These are phyloP conservation scores for Diaporthe sp. DNA, from an alignment of 2,329 filamentous ascomycete genomes.

Conservation along the genomic window DNA sequence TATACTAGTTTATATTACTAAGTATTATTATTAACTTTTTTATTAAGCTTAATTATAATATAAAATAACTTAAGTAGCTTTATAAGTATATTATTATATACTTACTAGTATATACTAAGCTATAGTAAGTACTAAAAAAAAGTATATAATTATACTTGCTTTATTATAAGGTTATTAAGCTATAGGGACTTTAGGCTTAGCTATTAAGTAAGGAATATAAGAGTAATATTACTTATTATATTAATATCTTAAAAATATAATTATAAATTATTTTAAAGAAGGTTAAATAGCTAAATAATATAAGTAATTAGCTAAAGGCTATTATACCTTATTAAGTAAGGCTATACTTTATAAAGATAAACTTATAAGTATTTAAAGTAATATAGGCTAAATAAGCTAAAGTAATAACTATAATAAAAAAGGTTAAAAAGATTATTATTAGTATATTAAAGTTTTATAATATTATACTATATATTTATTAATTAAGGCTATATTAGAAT, in stretches of 20 bases:
- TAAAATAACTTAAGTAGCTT: neutral
- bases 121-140: rapidly evolving
- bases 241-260: neutral
- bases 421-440: neutral
- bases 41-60: neutral
- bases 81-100: neutral
- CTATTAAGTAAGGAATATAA: neutral
- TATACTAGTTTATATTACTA: rapidly evolving
- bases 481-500: neutral
- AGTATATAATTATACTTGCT: neutral
- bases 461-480: neutral
- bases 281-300: rapidly evolving
- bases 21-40: neutral
- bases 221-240: neutral
- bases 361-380: neutral
- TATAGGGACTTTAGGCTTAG: neutral
- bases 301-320: neutral
- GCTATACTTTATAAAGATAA: no score
- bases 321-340: no score
- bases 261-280: neutral
- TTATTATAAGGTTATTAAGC: neutral
- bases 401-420: neutral
- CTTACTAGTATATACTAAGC: neutral
- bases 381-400: neutral
- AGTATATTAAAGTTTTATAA: neutral